Evolutionary conservation across 768 basidiomycete species (phyloP).

Genomic region (Chiua virens): DNA sequence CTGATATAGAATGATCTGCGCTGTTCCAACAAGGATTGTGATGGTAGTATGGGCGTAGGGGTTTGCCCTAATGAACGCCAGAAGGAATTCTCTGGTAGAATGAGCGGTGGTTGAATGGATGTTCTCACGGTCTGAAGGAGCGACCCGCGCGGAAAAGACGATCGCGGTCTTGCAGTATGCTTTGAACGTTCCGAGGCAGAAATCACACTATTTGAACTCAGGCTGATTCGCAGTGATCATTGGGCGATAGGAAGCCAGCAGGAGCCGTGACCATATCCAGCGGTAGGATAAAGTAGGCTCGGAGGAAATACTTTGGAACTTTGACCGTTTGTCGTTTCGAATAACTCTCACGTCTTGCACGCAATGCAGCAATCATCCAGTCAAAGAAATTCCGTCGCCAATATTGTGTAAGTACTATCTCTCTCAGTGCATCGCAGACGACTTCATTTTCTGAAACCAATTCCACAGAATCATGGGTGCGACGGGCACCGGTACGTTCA

Average conservation of each 20-base stretch:
- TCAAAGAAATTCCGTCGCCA: background rate
- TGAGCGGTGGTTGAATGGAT: no score
- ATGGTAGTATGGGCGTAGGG: no score
- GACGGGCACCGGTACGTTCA: conserved; percentile 3
- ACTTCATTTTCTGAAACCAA: background rate
- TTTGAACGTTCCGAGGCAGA: background rate
- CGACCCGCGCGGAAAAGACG: no score
- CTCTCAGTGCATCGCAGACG: background rate
- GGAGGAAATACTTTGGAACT: no score
- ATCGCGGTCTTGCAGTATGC: background rate
- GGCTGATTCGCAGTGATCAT: background rate
- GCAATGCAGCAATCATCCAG: background rate
- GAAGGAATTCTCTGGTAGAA: no score
- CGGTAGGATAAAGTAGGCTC: background rate
- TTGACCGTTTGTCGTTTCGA: no score
- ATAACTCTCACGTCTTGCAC: background rate
- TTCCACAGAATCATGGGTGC: conserved; percentile 1
- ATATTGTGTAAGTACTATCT: background rate
- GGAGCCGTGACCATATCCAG: background rate
- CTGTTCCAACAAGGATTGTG: no score
- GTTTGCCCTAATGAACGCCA: no score
- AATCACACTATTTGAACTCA: background rate
- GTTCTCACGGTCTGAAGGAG: no score
- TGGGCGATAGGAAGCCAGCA: background rate
- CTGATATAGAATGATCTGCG: no score